Evolutionary conservation across 345 rosid species (phyloP).

Genomic region (Lepidium africanum): DNA sequence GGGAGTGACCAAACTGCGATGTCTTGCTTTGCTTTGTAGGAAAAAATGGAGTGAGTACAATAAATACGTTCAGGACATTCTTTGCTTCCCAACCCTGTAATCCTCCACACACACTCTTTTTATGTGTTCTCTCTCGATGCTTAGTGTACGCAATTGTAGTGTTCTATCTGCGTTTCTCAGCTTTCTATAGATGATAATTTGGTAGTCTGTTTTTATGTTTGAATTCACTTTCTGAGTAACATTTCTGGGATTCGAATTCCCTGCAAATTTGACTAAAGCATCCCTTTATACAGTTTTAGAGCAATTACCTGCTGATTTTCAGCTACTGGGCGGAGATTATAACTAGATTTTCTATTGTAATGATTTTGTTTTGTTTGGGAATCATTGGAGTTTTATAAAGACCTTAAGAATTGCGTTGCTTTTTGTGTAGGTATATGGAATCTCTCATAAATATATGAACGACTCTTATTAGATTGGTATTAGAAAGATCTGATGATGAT

Average conservation of each 20-base stretch:
- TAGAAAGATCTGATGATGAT: slow-evolving; percentile 40
- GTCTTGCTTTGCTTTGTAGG: no score
- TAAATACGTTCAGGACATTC: no score
- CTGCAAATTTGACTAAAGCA: neutral
- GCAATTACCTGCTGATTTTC: neutral
- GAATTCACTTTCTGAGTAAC: neutral
- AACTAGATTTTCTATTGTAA: neutral
- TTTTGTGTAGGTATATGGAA: slow-evolving; percentile 4
- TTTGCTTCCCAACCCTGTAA: neutral
- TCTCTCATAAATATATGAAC: neutral
- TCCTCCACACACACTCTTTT: neutral
- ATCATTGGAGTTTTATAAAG: neutral
- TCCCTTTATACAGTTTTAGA: neutral
- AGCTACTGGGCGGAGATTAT: neutral
- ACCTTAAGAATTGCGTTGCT: neutral
- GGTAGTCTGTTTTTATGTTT: neutral
- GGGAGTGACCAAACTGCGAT: no score
- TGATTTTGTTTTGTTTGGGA: neutral
- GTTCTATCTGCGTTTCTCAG: neutral
- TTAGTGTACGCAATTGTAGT: slow-evolving; percentile 3
- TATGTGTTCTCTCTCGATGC: neutral
- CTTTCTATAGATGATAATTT: neutral
- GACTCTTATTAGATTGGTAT: neutral
- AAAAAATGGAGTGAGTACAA: no score
- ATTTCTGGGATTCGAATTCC: neutral